Percentiles rank a stretch among this genome's conserved stretches.
Conservation (phyloP, 176 grass and related monocot genomes). For the Triticum turgidum region DNA sequence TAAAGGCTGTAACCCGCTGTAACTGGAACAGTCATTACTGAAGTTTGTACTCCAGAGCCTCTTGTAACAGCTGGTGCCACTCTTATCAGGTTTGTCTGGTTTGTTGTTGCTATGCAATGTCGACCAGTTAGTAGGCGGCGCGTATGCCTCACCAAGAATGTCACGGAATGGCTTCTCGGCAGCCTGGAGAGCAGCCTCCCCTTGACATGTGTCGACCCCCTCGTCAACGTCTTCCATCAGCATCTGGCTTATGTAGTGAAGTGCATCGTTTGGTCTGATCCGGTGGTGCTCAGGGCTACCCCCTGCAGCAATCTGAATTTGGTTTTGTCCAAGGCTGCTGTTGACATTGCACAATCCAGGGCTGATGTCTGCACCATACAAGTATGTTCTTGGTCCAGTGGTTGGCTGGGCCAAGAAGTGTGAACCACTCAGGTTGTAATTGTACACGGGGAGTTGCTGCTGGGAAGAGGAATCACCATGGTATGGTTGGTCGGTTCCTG, state of each 20-base stretch:
- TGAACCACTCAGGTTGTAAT: not conserved
- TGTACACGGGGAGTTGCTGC: not conserved
- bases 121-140: not conserved
- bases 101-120: not conserved
- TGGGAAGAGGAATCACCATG: not conserved
- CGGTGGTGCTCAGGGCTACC: not conserved
- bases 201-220: not conserved
- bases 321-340: not conserved
- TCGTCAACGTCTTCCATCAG: constrained; percentile 44
- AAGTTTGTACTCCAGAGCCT: not conserved
- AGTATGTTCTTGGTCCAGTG: not conserved
- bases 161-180: constrained; percentile 46
- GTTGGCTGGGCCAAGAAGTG: not conserved
- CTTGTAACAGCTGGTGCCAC: not conserved
- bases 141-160: constrained; percentile 34
- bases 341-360: no score
- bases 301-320: not conserved
- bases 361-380: not conserved
- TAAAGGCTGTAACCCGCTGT: not conserved
- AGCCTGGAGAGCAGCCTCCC: constrained; percentile 30
- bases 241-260: constrained; percentile 44
- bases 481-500: not conserved
- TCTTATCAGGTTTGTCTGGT: not conserved
- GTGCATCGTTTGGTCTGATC: constrained; percentile 22
- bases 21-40: not conserved